Evolutionary conservation across 345 rosid genomes (phyloP), one percentile per base, ranked within the genome.

Genomic region (Pelargonium nanum): DNA sequence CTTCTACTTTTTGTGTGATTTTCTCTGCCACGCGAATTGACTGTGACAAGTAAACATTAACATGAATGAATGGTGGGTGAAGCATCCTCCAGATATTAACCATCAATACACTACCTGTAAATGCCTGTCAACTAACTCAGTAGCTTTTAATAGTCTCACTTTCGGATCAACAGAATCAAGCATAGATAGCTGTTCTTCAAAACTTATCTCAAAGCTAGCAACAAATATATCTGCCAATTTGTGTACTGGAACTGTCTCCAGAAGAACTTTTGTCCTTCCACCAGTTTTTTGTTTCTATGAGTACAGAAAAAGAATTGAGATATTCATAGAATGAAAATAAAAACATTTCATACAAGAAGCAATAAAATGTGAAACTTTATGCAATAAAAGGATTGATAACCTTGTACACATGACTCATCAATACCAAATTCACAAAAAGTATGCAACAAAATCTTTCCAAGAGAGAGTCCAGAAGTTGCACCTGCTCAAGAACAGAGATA

Each of bases 1-100:
- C 97, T 74, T 93, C 99, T 63, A 93, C 99, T 84, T 89, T 93
- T 62, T 93, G 97, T 2, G 99, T 87, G 51, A 93, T 93, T 78
- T 93, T 93, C 85, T 93, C 99, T 30, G 97, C 99, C 68, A 93
- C 94, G 19, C 97, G 97, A 80, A 93, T 93, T 70, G 99, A 93
- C 99, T 93, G 90, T 68, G 74, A 76, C 72, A 83, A 61, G 70
- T 56, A 65, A 66, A 72, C 60, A 66, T 65, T 58, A 64, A 60
- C 62, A 69, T 34, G 55, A 40, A 12, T 40, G 10, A 40, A 4
- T 12, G 15, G 16, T 40, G n/a, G n/a, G 5, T 19, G 22, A 4
- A 19, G 52, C 48, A 23, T 54, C 61, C 26, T 48, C 19, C 56
- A 44, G 6, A 30, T 22, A 53, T 30, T 65, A 57, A 32, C 63